Evolutionary conservation across 495 filamentous ascomycete genomes (phyloP).

Genomic region (Friedmanniomyces endolithicus): DNA sequence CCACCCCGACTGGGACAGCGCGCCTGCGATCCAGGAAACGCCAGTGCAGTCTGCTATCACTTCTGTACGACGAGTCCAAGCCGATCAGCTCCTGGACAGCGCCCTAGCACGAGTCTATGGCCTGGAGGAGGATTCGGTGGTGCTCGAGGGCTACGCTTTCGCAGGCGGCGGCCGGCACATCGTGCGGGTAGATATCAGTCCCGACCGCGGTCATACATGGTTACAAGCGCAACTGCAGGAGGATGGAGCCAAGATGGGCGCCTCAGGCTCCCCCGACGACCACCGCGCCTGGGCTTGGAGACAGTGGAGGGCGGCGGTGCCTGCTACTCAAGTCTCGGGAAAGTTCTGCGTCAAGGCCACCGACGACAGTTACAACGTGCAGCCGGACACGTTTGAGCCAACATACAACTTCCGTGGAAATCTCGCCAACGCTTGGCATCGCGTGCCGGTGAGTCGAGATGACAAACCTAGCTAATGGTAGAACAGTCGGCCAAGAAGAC

Average conservation of each 20-base stretch:
- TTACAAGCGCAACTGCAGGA: conserved; percentile 29
- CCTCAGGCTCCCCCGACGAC: conserved; percentile 1
- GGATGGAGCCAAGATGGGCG: conserved; percentile 27
- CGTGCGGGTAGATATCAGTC: conserved; percentile 34
- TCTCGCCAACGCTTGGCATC: conserved; percentile 45
- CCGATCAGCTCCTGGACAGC: conserved; percentile 1
- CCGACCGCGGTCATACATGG: conserved; percentile 19
- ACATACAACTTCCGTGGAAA: conserved; percentile 46
- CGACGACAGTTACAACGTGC: conserved; percentile 46
- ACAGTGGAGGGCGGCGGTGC: conserved; percentile 34
- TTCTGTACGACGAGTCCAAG: conserved; percentile 20
- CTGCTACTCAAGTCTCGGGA: neutral
- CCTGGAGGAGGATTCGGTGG: conserved; percentile 27
- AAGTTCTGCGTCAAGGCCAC: conserved; percentile 39
- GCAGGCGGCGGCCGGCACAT: conserved; percentile 37
- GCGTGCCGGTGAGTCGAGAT: conserved; percentile 16
- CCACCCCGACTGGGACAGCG: conserved; percentile 29
- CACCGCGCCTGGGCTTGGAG: conserved; percentile 39
- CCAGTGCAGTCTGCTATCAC: conserved; percentile 39
- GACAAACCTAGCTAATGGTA: too few relatives aligned
- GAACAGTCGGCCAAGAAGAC: too few relatives aligned
- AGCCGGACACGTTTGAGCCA: conserved; percentile 39
- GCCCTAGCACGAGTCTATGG: conserved; percentile 24
- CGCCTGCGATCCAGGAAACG: conserved; percentile 38
- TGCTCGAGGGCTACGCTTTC: conserved; percentile 37